Base-by-base conservation (phyloP, 2,329 filamentous ascomycete species). In the Aspergillus quadrilineatus region DNA sequence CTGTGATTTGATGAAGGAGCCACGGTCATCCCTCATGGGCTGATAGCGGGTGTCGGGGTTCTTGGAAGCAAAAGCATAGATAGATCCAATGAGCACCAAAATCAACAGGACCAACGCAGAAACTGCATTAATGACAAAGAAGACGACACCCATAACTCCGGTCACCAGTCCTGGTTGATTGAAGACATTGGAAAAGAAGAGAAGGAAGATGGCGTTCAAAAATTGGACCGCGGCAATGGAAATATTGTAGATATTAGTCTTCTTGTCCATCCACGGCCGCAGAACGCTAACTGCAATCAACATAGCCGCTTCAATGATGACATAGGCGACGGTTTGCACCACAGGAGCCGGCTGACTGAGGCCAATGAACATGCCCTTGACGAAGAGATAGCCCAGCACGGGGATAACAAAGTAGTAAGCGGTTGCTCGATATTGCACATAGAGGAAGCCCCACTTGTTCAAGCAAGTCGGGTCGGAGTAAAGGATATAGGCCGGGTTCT, bases 361-460 rank as follows among this genome's bases (percentile, higher is more conserved):
- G 53, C 88, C 90, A 64, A 97, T 86, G 70, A 97, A 94, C 79
- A 96, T 87, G 59, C 87, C 85, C 82, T 97, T 97, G 75, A 95
- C 67, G n/a, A 97, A 71, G 37, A 89, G 85, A 74, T 97, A 96
- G 52, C 78, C 75, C 55, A 97, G 80, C 52, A 88, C 77, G 0
- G 91, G 90, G 36, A 95, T 84, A 66, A 97, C 90, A 75, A 93
- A 97, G 80, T 95, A 97, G 82, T 96, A 97, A 39, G 92, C 91
- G 2, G 92, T 93, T 39, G 93, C 93, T 68, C 93, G 89, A 82
- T 96, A 97, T 74, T 96, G 92, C 41, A 97, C 91, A 71, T 97
- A 97, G 63, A 97, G 84, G 80, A 97, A 97, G 22, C 93, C 93
- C 93, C 92, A 97, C 77, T 96, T 96, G 84, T 97, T 96, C 62